Conservation (phyloP, 768 basidiomycete species). For the Leccinum rimulosum region DNA sequence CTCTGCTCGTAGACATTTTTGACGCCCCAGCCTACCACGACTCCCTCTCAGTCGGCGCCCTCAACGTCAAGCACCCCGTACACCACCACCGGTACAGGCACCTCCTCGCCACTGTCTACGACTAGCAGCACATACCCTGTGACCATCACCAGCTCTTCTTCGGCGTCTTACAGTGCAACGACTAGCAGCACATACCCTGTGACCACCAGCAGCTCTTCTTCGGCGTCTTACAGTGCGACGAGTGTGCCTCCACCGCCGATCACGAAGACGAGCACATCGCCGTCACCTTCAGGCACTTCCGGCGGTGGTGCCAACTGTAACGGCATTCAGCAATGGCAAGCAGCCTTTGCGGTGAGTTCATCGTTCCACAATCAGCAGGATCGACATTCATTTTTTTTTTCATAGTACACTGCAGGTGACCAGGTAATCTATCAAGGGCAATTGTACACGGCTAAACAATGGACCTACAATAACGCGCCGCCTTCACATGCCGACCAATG, state of each 20-base stretch:
- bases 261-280: neutral
- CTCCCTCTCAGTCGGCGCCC: neutral
- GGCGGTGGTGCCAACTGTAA: constrained; percentile 9
- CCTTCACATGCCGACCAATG: constrained; percentile 17
- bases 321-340: constrained; percentile 24
- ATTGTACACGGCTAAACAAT: constrained; percentile 26
- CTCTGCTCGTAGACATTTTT: neutral
- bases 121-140: neutral
- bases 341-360: constrained; percentile 18
- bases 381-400: constrained; percentile 2
- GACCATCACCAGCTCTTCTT: neutral
- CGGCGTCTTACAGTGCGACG: neutral
- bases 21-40: constrained; percentile 11
- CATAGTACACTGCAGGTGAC: constrained; percentile 24
- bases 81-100: neutral
- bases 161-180: neutral
- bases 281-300: neutral
- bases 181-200: neutral
- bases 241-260: neutral
- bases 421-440: constrained; percentile 22
- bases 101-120: neutral
- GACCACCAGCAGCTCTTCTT: neutral
- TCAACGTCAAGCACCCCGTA: neutral
- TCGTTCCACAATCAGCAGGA: rapidly evolving
- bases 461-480: constrained; percentile 25